Conservation (phyloP, 2,329 filamentous ascomycete genomes). For the Neodidymelliopsis sp. region DNA sequence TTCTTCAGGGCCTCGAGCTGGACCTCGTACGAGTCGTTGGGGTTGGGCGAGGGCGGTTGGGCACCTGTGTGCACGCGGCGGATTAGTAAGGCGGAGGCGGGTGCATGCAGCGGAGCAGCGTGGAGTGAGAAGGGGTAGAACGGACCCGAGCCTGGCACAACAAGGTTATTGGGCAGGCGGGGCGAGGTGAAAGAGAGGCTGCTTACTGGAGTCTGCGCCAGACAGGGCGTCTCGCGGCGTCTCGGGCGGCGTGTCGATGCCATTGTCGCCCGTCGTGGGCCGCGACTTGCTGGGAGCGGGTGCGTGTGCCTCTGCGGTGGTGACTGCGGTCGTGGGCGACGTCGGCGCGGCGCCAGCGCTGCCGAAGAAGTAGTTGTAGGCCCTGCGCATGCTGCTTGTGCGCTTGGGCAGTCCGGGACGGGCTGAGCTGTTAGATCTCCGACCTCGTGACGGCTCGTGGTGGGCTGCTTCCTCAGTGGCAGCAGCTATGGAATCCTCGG, state of each 20-base stretch:
- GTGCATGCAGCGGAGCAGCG: conserved; percentile 25
- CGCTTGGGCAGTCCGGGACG: conserved; percentile 48
- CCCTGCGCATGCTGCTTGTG: conserved; percentile 50
- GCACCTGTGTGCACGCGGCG: conserved; percentile 29
- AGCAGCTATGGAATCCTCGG: conserved; percentile 40
- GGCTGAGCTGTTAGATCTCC: conserved; percentile 39
- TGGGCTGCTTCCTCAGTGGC: conserved; percentile 35
- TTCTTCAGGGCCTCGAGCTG: conserved; percentile 44
- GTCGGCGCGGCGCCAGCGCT: conserved; percentile 34
- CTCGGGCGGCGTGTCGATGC: conserved; percentile 45
- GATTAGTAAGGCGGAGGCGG: conserved; percentile 31
- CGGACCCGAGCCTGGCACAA: conserved; percentile 26
- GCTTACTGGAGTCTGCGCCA: conserved; percentile 27
- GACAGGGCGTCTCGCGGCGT: conserved; percentile 36
- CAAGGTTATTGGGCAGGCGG: conserved; percentile 34
- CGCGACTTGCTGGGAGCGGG: conserved; percentile 30
- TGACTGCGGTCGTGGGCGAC: conserved; percentile 38
- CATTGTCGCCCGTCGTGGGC: conserved; percentile 30
- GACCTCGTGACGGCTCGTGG: conserved; percentile 42
- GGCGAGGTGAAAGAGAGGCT: conserved; percentile 15
- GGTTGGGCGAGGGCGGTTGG: conserved; percentile 36
- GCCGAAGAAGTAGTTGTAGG: conserved; percentile 52
- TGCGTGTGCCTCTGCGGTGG: conserved; percentile 31
- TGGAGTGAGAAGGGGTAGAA: conserved; percentile 30
- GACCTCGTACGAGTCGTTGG: conserved; percentile 39